Base-by-base conservation (phyloP, 768 basidiomycete genomes). In the Trametes sanguinea region DNA sequence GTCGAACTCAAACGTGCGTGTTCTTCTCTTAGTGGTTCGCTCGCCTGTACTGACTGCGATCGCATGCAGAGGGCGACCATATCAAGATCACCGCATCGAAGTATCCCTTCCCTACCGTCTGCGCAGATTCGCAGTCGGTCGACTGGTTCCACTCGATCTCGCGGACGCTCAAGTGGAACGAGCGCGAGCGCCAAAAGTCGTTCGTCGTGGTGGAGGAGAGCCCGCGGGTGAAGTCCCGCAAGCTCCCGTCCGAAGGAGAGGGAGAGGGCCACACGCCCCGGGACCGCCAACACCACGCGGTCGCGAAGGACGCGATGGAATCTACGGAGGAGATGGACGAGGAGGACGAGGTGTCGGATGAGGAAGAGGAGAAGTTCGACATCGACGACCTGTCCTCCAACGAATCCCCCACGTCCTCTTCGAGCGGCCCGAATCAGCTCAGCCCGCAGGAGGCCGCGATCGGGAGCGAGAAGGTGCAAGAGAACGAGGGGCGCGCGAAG, bases 61-160 rank as follows among this genome's bases (percentile, higher is more conserved):
- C 4, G 9, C 54, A 35, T 64, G 40, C 77, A 98, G 95, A 98
- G 88, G 97, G 97, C 44, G 97, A 99, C 70, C 96, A 98, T 72
- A 98, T 99, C 79, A 98, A 96, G 77, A 89, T 99, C 60, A 95
- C 92, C 1, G 96, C 97, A 0, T 97, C 95, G 1, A 93, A 89
- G 72, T 99, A 93, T 74, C 97, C 97, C 4, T 98, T 98, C 82
- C 97, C 97, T 6, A 98, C 97, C 3, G 95, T 99, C 6, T 98
- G 96, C 70, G 94, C 94, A 6, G 93, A 97, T 72, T 97, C 95
- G 64, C 95, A 97, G 72, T 97, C 95, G 17, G 93, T 92, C 2
- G 97, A 99, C 71, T 99, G 97, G 97, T 98, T 99, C 86, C 88
- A 94, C 64, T 85, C 96, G 4, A 98, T 99, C 65, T 93, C 94